Conservation (phyloP, 2,329 filamentous ascomycete species). For the Botrytis porri region DNA sequence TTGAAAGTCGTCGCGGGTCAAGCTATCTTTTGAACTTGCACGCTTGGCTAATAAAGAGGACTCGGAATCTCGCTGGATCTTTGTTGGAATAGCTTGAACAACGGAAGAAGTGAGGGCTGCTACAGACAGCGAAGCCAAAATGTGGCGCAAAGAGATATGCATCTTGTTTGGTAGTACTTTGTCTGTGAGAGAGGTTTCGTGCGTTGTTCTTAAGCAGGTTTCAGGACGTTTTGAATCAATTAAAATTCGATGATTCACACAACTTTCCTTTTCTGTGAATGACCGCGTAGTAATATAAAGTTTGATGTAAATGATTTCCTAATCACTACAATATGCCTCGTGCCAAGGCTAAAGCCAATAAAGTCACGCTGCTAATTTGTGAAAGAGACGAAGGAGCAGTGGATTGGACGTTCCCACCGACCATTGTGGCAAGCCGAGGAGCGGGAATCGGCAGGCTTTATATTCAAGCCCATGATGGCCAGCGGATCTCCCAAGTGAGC, state of each 20-base stretch:
- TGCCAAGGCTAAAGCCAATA: neutral
- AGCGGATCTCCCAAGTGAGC: neutral
- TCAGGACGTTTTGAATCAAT: neutral
- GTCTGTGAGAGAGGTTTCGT: neutral
- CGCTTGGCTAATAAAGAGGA: neutral
- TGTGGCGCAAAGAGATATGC: slow-evolving; percentile 1
- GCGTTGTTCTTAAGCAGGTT: neutral
- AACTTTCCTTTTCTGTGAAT: neutral
- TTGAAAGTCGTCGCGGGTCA: slow-evolving; percentile 7
- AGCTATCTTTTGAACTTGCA: neutral
- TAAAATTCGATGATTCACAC: neutral
- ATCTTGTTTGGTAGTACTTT: neutral
- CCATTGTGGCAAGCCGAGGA: neutral
- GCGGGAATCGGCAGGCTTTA: slow-evolving; percentile 3
- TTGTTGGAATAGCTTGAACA: neutral
- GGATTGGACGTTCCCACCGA: neutral
- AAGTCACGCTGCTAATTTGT: neutral
- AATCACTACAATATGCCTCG: neutral
- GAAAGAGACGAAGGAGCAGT: neutral
- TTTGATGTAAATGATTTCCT: neutral
- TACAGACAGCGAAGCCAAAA: neutral
- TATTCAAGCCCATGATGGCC: neutral
- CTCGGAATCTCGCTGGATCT: neutral
- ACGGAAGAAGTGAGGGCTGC: neutral
- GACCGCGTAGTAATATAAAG: neutral